A percentile compares a stretch with the other conserved stretches of the same genome.
phyloP scores from a whole-genome alignment of 1,139 yeast species.

The Magnusiomyces sp. region DNA sequence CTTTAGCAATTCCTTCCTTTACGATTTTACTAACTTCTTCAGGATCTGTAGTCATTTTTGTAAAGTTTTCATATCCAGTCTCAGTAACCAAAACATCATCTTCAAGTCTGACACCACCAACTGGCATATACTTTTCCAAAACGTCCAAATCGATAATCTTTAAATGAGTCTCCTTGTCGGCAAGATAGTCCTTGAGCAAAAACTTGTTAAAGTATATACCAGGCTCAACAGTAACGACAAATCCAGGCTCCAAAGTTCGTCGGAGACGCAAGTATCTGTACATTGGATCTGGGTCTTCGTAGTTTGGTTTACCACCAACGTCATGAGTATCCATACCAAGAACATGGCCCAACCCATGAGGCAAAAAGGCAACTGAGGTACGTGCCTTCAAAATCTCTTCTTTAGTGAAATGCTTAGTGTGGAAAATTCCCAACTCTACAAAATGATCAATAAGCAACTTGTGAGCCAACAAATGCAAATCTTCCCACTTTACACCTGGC shows the following conservation, averaged over 20 bases:
- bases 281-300: slow-evolving; percentile 70
- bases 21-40: slow-evolving; percentile 72
- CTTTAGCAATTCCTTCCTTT: slow-evolving; percentile 57
- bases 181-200: slow-evolving; percentile 56
- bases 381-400: slow-evolving; percentile 64
- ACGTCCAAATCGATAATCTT: slow-evolving; percentile 58
- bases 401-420: slow-evolving; percentile 40
- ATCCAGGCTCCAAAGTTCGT: slow-evolving; percentile 58
- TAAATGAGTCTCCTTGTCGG: slow-evolving; percentile 44
- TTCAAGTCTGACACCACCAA: slow-evolving; percentile 95
- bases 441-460: slow-evolving; percentile 64
- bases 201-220: slow-evolving; percentile 87
- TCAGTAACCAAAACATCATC: slow-evolving; percentile 79
- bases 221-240: slow-evolving; percentile 94
- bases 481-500: slow-evolving; percentile 85
- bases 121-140: slow-evolving; percentile 68
- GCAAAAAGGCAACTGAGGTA: slow-evolving; percentile 73
- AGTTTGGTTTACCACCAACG: slow-evolving; percentile 82
- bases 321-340: slow-evolving; percentile 96
- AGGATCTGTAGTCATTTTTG: slow-evolving; percentile 78
- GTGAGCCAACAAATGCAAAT: slow-evolving; percentile 73
- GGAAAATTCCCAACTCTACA: slow-evolving; percentile 67
- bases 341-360: slow-evolving; percentile 92
- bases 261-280: slow-evolving; percentile 72
- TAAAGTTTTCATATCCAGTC: slow-evolving; percentile 70